Conservation (phyloP, 2,329 filamentous ascomycete genomes). For the Neonectria sp. region DNA sequence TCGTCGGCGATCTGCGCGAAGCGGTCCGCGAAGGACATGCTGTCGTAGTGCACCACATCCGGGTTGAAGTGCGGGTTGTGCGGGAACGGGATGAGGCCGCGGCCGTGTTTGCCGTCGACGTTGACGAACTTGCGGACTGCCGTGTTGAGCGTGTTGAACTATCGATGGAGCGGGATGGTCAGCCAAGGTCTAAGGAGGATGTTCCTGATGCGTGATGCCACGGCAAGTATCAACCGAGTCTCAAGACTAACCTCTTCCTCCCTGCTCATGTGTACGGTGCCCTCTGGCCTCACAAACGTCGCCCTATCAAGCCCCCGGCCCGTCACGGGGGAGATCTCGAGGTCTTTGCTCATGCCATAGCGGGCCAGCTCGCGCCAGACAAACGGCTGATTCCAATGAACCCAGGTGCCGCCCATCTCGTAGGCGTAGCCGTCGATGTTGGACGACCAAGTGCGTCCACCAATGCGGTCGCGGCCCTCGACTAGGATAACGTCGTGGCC, state of each 20-base stretch:
- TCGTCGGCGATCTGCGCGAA: constrained; percentile 26
- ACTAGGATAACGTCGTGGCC: constrained; percentile 59
- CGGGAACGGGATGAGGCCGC: constrained; percentile 25
- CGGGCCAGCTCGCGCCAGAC: constrained; percentile 33
- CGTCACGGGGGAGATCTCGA: constrained; percentile 28
- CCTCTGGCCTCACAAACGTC: constrained; percentile 22
- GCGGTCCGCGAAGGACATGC: constrained; percentile 31
- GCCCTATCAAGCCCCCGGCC: constrained; percentile 28
- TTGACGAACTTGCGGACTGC: constrained; percentile 31
- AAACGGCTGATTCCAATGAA: constrained; percentile 34
- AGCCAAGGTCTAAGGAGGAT: not conserved
- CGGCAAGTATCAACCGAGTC: not conserved
- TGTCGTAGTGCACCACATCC: constrained; percentile 20
- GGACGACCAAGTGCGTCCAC: constrained; percentile 63
- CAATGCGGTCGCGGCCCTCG: constrained; percentile 64
- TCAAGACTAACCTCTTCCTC: constrained; percentile 26
- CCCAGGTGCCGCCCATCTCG: constrained; percentile 67
- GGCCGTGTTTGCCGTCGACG: constrained; percentile 27
- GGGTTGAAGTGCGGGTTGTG: constrained; percentile 33
- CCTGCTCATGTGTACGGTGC: constrained; percentile 22
- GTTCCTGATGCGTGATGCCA: not conserved
- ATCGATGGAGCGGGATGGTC: not conserved
- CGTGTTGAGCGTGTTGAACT: constrained; percentile 18
- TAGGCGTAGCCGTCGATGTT: constrained; percentile 60
- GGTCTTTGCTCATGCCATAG: constrained; percentile 27